Percentiles rank a stretch among this genome's conserved stretches.
Conservation (phyloP, 2,329 filamentous ascomycete genomes). For the Botrytis elliptica region DNA sequence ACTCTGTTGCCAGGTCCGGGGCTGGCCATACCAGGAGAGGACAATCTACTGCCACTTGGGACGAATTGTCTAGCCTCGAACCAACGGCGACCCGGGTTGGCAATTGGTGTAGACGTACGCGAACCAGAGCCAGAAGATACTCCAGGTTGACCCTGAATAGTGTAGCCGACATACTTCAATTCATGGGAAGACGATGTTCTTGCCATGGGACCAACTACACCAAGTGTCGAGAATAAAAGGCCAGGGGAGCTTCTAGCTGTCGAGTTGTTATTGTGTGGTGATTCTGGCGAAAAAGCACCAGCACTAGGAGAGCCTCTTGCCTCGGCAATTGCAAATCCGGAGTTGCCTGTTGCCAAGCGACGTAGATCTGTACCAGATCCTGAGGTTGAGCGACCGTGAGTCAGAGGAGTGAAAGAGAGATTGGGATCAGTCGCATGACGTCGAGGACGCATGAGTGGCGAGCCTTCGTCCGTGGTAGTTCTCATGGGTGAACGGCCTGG, state of each 20-base stretch:
- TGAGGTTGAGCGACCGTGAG: background rate
- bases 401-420: background rate
- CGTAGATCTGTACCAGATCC: conserved; percentile 7
- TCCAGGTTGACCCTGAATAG: background rate
- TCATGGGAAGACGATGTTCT: background rate
- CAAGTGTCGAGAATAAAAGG: background rate
- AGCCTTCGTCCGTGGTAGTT: conserved; percentile 16
- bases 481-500: background rate
- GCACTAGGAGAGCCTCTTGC: background rate
- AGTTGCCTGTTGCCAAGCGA: background rate
- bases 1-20: background rate
- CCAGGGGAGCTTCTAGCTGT: conserved; percentile 12
- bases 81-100: background rate
- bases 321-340: background rate
- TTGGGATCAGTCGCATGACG: background rate
- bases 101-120: background rate
- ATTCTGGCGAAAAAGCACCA: background rate
- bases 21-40: background rate
- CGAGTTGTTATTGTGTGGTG: too few species aligned
- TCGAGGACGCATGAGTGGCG: conserved; percentile 7
- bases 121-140: background rate
- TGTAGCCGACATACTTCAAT: background rate
- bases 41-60: background rate
- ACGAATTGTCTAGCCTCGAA: conserved; percentile 4
- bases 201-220: background rate